Base-by-base conservation (phyloP, 106 monocot genomes). In the Hemerocallis citrina region DNA sequence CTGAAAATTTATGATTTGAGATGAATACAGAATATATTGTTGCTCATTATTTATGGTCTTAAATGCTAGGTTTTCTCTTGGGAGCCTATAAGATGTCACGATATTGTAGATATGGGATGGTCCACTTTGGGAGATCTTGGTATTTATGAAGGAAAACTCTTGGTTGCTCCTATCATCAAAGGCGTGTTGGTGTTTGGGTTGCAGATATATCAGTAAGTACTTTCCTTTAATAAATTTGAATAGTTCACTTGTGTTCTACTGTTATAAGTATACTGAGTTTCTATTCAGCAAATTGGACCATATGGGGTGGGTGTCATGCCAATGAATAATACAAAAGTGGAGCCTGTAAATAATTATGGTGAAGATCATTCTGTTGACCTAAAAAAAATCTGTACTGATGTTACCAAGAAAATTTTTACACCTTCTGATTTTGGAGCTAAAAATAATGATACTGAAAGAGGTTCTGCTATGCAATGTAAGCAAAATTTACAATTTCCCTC, bases 71-170 rank as follows among this genome's bases (percentile, higher is more conserved):
- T 90, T 51, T 76, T 85, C 52, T 90, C 90, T 34, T 90, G 90
- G 90, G 90, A 90, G 19, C 90, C 94, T 58, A 61, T 95, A 65
- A 80, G 70, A 73, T 89, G 81, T 56, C 89, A 95, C 84, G 94
- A 95, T 78, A 54, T 72, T 66, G 80, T 89, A 52, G 74, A 90
- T 35, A 78, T 95, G 55, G 81, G 81, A 20, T 95, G 89, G 94
- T 79, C 80, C 35, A 75, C 66, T 41, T 67, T 95, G 63, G 83
- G 75, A 63, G 94, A 95, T 62, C 77, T 95, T 8, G 72, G 75
- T 75, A 74, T 95, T 36, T 74, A 80, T 78, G 89, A 95, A 69
- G 89, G 86, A 63, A 89, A 95, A 65, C 83, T 95, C 43, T 69
- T 95, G 64, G 89, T 34, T 89, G 89, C 64, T 89, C 89, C 55